Conservation (phyloP, 2,329 filamentous ascomycete species). For the Paecilomyces variotii region DNA sequence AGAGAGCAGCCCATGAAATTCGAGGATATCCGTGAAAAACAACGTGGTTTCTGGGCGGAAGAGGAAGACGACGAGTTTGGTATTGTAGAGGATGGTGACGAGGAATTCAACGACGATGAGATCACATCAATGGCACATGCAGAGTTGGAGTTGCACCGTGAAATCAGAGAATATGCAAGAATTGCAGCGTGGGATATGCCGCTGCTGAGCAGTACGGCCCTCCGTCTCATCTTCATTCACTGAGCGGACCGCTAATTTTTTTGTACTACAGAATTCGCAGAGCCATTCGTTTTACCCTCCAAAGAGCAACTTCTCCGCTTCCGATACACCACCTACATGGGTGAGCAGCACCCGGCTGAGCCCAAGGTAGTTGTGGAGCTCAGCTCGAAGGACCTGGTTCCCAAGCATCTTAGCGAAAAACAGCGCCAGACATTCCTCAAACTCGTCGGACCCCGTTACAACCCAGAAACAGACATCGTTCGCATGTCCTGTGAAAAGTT, state of each 20-base stretch:
- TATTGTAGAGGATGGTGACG: conserved; percentile 46
- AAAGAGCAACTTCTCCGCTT: conserved; percentile 69
- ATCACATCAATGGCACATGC: conserved; percentile 75
- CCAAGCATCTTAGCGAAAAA: conserved; percentile 50
- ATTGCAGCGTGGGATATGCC: conserved; percentile 95
- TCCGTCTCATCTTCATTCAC: neutral
- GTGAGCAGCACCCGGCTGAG: conserved; percentile 82
- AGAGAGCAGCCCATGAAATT: conserved; percentile 22
- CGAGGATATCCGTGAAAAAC: conserved; percentile 15
- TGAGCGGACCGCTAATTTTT: conserved; percentile 9
- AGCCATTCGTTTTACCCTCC: conserved; percentile 67
- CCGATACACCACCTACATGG: conserved; percentile 95
- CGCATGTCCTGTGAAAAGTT: conserved; percentile 89
- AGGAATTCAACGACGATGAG: conserved; percentile 63
- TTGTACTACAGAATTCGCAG: conserved; percentile 60
- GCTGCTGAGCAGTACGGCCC: conserved; percentile 65
- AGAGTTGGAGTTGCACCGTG: conserved; percentile 80
- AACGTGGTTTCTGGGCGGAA: conserved; percentile 35
- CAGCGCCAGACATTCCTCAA: conserved; percentile 81
- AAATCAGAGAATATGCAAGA: conserved; percentile 80
- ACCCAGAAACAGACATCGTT: conserved; percentile 70
- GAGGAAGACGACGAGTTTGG: conserved; percentile 39
- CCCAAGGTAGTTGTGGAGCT: conserved; percentile 95
- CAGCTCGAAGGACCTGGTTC: conserved; percentile 59
- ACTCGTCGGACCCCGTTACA: conserved; percentile 76